These are phyloP conservation scores for Xerocomus minutiporus DNA, from an alignment of 1,284 basidiomycete species.

Conservation along the genomic window DNA sequence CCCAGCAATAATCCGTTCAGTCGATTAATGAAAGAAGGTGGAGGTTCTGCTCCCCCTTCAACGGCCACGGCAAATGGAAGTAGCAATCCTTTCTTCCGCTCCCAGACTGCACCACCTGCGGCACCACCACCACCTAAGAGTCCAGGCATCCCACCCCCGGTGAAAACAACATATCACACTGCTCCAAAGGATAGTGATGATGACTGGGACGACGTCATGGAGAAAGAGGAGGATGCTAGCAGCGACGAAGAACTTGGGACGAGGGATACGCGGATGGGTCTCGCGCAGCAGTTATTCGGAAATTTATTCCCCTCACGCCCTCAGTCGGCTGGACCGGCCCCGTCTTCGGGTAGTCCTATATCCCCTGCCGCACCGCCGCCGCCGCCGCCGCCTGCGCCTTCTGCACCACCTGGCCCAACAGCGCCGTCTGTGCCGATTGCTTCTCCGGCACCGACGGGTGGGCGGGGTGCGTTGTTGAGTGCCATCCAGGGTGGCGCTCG, in stretches of 20 bases:
- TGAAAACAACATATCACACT: conserved; percentile 56
- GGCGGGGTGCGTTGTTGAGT: conserved; percentile 68
- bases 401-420: conserved; percentile 30
- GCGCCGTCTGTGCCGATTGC: conserved; percentile 28
- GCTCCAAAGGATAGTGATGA: conserved; percentile 61
- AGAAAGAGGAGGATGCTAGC: conserved; percentile 69
- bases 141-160: conserved; percentile 41
- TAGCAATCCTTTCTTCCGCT: conserved; percentile 57
- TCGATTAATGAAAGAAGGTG: conserved; percentile 53
- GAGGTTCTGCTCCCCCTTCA: conserved; percentile 27
- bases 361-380: conserved; percentile 34
- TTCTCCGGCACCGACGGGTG: conserved; percentile 40
- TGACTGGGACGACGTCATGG: conserved; percentile 83
- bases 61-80: conserved; percentile 35
- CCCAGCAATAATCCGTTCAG: conserved; percentile 66
- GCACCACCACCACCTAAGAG: conserved; percentile 36
- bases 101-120: conserved; percentile 37
- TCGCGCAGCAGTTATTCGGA: conserved; percentile 79
- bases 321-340: conserved; percentile 34
- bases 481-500: conserved; percentile 81
- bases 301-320: conserved; percentile 53
- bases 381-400: conserved; percentile 37
- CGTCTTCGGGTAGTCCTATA: conserved; percentile 23
- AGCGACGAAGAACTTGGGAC: conserved; percentile 78
- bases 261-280: conserved; percentile 61